Evolutionary conservation across 306 rosid species (phyloP).

Genomic region (Datisca glomerata): DNA sequence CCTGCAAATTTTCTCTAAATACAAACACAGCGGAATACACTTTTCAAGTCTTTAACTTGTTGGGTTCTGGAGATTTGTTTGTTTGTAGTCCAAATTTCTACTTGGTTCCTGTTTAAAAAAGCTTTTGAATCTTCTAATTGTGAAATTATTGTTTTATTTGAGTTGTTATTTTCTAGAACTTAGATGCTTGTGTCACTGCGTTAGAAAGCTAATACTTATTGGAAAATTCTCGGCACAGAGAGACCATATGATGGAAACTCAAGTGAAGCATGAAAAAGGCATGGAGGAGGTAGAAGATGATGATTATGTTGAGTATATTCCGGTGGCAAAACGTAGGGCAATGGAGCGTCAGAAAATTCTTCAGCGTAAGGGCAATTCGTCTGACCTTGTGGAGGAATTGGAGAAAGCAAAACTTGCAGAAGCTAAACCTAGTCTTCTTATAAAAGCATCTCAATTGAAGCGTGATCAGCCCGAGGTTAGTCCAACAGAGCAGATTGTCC

Average conservation of each 20-base stretch:
- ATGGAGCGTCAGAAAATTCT: slow-evolving; percentile 82
- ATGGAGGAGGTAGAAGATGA: slow-evolving; percentile 83
- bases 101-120: too few relatives aligned
- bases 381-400: slow-evolving; percentile 53
- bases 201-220: too few relatives aligned
- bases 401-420: slow-evolving; percentile 48
- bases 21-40: too few relatives aligned
- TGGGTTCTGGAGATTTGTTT: too few relatives aligned
- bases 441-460: slow-evolving; percentile 72
- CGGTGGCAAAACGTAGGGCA: slow-evolving; percentile 84
- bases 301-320: slow-evolving; percentile 68
- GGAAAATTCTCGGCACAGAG: slow-evolving; percentile 1
- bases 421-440: slow-evolving; percentile 72
- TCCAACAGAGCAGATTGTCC: slow-evolving; percentile 63
- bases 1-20: too few relatives aligned
- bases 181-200: too few relatives aligned
- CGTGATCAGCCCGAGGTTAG: slow-evolving; percentile 79
- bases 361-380: slow-evolving; percentile 57
- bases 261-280: slow-evolving; percentile 25
- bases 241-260: slow-evolving; percentile 3
- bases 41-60: too few relatives aligned
- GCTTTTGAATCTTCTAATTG: too few relatives aligned
- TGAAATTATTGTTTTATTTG: too few relatives aligned
- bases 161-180: too few relatives aligned
- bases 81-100: too few relatives aligned